Evolutionary conservation across 1,139 yeast genomes (phyloP).

Genomic region (Waltiozyma sp.): DNA sequence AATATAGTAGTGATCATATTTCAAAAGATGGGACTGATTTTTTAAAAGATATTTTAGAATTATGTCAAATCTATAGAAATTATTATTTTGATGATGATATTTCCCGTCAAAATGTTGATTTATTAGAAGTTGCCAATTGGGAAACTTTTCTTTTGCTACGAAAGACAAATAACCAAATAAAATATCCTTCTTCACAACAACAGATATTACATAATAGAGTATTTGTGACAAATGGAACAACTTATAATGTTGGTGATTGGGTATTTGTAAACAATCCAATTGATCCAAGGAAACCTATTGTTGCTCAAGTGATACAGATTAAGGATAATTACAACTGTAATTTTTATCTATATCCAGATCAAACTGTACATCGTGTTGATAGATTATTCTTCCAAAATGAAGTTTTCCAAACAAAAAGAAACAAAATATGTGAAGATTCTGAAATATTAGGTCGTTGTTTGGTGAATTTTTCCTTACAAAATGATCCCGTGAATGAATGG

Average conservation of each 20-base stretch:
- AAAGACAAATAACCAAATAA: no score
- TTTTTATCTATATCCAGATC: background rate
- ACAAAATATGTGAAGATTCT: background rate
- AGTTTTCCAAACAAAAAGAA: background rate
- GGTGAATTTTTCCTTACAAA: background rate
- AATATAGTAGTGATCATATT: no score
- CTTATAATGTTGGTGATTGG: background rate
- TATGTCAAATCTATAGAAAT: no score
- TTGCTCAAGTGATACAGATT: background rate
- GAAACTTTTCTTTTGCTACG: no score
- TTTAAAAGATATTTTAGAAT: no score
- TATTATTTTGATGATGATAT: no score
- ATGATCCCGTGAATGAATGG: background rate
- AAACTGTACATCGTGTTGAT: background rate
- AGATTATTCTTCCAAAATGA: background rate
- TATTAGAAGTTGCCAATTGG: no score
- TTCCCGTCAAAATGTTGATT: no score
- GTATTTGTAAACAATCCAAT: background rate
- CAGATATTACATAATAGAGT: no score
- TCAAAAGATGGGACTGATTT: no score
- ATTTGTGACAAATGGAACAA: no score
- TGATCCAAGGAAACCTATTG: background rate
- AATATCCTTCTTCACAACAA: no score
- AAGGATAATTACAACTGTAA: background rate
- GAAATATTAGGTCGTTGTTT: background rate